These are phyloP conservation scores for Rhizopus arrhizus DNA, from an alignment of 371 early-diverging fungal species.

Conservation along the genomic window DNA sequence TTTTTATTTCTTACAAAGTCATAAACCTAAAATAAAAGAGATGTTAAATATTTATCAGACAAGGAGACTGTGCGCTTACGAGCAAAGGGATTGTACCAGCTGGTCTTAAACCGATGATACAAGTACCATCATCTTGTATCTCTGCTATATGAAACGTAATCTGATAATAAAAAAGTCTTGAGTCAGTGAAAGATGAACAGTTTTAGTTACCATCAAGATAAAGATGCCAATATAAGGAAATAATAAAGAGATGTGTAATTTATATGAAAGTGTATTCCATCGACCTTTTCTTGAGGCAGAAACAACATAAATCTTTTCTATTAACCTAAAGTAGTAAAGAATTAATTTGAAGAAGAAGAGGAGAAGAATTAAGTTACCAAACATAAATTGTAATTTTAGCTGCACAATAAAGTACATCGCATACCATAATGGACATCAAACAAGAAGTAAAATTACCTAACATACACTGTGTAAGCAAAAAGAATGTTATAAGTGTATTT, in stretches of 20 bases:
- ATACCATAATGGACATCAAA: conserved; percentile 28
- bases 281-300: conserved; percentile 34
- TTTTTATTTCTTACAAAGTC: conserved; percentile 41
- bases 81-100: conserved; percentile 48
- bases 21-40: conserved; percentile 30
- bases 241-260: conserved; percentile 30
- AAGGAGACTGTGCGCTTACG: conserved; percentile 28
- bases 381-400: conserved; percentile 28
- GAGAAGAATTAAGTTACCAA: conserved; percentile 18
- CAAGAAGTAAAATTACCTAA: conserved; percentile 27
- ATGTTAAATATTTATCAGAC: not conserved
- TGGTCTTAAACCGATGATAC: conserved; percentile 52
- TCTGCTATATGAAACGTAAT: conserved; percentile 47
- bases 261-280: conserved; percentile 41
- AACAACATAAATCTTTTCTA: conserved; percentile 42
- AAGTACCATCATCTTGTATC: conserved; percentile 40
- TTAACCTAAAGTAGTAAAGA: conserved; percentile 21
- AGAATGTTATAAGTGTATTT: not conserved
- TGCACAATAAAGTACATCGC: conserved; percentile 32
- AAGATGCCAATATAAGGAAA: conserved; percentile 52
- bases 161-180: conserved; percentile 20
- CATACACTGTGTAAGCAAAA: too few species aligned
- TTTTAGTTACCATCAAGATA: conserved; percentile 44
- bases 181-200: not conserved
- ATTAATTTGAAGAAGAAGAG: not conserved